Evolutionary conservation across 202 grass and related monocot genomes (phyloP), one percentile per base, ranked within the genome.

Genomic region (Miscanthus sacchariflorus): DNA sequence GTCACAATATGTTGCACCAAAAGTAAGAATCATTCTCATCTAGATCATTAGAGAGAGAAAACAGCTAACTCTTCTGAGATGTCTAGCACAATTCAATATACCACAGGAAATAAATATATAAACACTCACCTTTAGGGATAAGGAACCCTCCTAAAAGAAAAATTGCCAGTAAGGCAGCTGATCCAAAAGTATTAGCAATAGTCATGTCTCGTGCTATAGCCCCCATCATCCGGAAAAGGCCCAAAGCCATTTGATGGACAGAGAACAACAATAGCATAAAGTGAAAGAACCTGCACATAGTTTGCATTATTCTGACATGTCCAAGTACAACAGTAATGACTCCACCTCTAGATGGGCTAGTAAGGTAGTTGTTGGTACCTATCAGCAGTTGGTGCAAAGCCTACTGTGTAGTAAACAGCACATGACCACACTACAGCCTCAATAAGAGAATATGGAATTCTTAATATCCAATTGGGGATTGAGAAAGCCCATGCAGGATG

Each of bases 191-290:
- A 75, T 90, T 93, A 42, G 94, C 94, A 7, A 96, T 39, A 28
- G 83, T 84, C 40, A 92, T 78, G 76, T 93, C 88, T 63, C 94
- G 78, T 88, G 94, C 85, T 88, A 96, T 21, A 82, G 89, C 88
- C 42, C 87, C 94, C 85, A 96, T 96, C 85, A 90, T 81, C 24
- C 94, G 90, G 78, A 96, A 96, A 72, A 96, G 90, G 4, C 91
- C 91, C 63, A 93, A 78, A 61, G 91, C 91, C 94, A 96, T 96
- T 96, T 96, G 94, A 82, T 96, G 91, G 64, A 93, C 43, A 71
- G 90, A 90, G 69, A 93, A 92, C 27, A 93, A 68, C 25, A 96
- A 61, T 64, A 96, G 36, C 87, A 95, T 91, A 89, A 93, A 95
- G 54, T 85, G 67, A 76, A 95, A 91, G 83, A 95, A 95, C 76